phyloP scores from a whole-genome alignment of 1,284 basidiomycete species.

The Chondrostereum purpureum region DNA sequence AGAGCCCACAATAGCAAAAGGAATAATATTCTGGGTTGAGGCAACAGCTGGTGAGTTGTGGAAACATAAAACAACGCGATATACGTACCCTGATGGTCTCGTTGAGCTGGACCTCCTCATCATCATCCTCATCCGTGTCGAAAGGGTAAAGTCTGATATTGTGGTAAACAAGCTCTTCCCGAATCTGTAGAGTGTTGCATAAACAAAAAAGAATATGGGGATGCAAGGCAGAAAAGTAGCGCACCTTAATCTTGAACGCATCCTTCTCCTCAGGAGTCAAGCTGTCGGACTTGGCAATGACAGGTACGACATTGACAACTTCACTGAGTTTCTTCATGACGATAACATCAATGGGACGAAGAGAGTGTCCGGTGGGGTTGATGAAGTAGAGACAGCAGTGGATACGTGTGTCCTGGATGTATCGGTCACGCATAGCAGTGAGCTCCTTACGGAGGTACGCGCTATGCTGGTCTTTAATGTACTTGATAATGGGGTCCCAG shows the following conservation, averaged over 20 bases:
- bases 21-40: slow-evolving; percentile 72
- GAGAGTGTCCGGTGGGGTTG: slow-evolving; percentile 91
- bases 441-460: slow-evolving; percentile 98
- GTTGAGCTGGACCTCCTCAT: slow-evolving; percentile 88
- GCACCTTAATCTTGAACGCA: slow-evolving; percentile 86
- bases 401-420: slow-evolving; percentile 97
- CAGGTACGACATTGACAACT: slow-evolving; percentile 97
- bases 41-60: slow-evolving; percentile 4
- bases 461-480: slow-evolving; percentile 99
- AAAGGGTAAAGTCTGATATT: slow-evolving; percentile 96
- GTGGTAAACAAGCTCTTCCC: slow-evolving; percentile 88
- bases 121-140: slow-evolving; percentile 93
- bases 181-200: slow-evolving; percentile 69
- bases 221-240: too few species aligned
- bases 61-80: slow-evolving; percentile 5
- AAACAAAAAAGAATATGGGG: background rate
- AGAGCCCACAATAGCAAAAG: slow-evolving; percentile 95
- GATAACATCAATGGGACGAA: slow-evolving; percentile 92
- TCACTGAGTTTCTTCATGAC: slow-evolving; percentile 99
- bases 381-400: slow-evolving; percentile 99
- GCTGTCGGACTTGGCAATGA: slow-evolving; percentile 97
- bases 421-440: slow-evolving; percentile 96
- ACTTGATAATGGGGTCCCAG: slow-evolving; percentile 99
- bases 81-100: slow-evolving; percentile 77
- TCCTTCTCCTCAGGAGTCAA: slow-evolving; percentile 92